Base-by-base conservation (phyloP, 2,329 filamentous ascomycete genomes). In the Fonsecaea nubica region DNA sequence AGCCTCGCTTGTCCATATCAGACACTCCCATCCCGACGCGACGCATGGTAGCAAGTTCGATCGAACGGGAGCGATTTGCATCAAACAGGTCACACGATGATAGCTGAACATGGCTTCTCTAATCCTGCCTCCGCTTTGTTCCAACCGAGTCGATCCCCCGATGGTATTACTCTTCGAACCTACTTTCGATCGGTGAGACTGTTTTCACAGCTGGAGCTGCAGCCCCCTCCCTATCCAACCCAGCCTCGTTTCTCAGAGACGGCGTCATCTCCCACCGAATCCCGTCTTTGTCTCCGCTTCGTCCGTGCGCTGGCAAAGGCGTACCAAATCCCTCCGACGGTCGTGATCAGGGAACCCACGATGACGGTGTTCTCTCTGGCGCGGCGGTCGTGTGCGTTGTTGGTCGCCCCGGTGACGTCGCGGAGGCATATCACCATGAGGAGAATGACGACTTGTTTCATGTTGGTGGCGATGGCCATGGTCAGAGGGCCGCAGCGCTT, bases 381-480 rank as follows among this genome's bases (percentile, higher is more conserved):
- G 8, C 18, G 32, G 13, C 48, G 42, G 9, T 12, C 9, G 6
- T 9, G 8, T 18, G 1, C 45, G 8, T n/a, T 32, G 42, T n/a
- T 18, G 33, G 25, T 33, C 15, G 8, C 18, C 42, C 3, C 9
- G 7, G n/a, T 21, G 42, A 9, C 6, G 12, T 21, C 18, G 21
- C 45, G 45, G 18, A 50, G 25, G 45, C 21, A 13, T 25, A 50
- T 30, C 18, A 25, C 3, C 10, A 66, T 10, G 36, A 66, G 8
- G n/a, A 68, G 38, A 48, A 62, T 60, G 35, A 57, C n/a, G 13
- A 63, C 61, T 18, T 68, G 66, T 52, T 68, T 68, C 35, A 68
- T 15, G 36, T 68, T 68, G 13, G 56, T 58, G 3, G 59, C 66
- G 33, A 68, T 57, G 9, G 56, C 63, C 63, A 68, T 68, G 48